Conservation (phyloP, 768 basidiomycete species). For the Hirschioporus abietinus region DNA sequence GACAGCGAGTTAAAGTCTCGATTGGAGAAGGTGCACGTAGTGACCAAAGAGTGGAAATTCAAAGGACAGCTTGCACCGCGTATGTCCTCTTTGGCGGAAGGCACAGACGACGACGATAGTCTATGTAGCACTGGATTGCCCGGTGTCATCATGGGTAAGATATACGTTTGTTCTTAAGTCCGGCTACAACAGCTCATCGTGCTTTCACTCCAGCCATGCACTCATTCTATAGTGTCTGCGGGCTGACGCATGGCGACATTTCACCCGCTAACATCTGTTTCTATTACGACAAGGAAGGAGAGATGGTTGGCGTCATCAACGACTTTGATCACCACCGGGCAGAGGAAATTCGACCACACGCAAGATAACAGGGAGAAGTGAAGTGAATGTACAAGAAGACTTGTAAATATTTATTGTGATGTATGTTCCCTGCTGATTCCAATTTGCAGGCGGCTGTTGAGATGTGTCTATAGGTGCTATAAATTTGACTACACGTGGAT, state of each 20-base stretch:
- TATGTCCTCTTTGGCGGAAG: neutral
- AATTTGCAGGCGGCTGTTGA: neutral
- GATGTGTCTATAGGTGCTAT: neutral
- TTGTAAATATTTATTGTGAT: neutral
- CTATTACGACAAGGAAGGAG: neutral
- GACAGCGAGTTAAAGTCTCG: neutral
- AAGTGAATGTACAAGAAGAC: neutral
- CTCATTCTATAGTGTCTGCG: neutral
- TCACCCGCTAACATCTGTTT: neutral
- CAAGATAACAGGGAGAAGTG: neutral
- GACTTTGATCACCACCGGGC: neutral
- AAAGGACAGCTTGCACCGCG: neutral
- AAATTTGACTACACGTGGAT: neutral
- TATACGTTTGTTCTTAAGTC: neutral
- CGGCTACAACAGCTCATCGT: neutral
- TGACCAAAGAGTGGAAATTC: neutral
- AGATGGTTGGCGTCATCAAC: neutral
- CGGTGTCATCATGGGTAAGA: neutral
- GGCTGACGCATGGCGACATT: neutral
- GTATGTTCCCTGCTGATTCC: neutral
- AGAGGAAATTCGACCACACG: neutral
- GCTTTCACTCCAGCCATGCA: neutral
- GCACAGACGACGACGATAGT: neutral
- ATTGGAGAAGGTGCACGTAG: neutral
- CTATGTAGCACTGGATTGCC: neutral